Percentiles rank a stretch among this genome's conserved stretches.
Conservation (phyloP, 2,329 filamentous ascomycete species). For the Didymella lethalis region DNA sequence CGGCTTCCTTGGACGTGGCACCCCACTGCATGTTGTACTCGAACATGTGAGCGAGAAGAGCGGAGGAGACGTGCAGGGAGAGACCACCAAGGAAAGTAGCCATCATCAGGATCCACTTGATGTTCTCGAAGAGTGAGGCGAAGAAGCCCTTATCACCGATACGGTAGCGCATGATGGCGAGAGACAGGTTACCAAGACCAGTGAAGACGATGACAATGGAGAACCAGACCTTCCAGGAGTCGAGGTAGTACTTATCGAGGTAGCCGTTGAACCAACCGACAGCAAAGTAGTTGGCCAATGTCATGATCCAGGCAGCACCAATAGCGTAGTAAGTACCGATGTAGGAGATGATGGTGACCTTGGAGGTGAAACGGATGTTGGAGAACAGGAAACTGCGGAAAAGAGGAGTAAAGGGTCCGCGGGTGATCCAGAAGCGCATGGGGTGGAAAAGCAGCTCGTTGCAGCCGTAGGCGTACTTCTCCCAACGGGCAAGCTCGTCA, state of each 20-base stretch:
- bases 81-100: slow-evolving; percentile 83
- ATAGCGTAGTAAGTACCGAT: slow-evolving; percentile 75
- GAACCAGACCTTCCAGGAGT: slow-evolving; percentile 66
- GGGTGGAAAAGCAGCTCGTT: slow-evolving; percentile 76
- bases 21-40: slow-evolving; percentile 87
- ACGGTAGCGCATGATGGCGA: slow-evolving; percentile 69
- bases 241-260: slow-evolving; percentile 79
- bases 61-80: slow-evolving; percentile 79
- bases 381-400: slow-evolving; percentile 67
- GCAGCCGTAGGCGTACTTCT: slow-evolving; percentile 69
- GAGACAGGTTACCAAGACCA: slow-evolving; percentile 64
- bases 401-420: slow-evolving; percentile 69
- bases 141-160: slow-evolving; percentile 62
- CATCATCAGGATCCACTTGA: slow-evolving; percentile 70
- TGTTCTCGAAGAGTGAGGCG: slow-evolving; percentile 61
- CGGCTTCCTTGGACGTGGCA: slow-evolving; percentile 80
- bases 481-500: slow-evolving; percentile 68
- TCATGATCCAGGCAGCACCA: slow-evolving; percentile 69
- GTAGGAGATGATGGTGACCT: slow-evolving; percentile 73
- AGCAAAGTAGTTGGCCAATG: slow-evolving; percentile 72
- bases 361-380: slow-evolving; percentile 69
- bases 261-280: slow-evolving; percentile 76
- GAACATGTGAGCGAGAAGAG: slow-evolving; percentile 81
- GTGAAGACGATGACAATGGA: slow-evolving; percentile 70
- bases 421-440: slow-evolving; percentile 65